Base-by-base conservation (phyloP, 345 rosid species). In the Dipteronia dyeriana region DNA sequence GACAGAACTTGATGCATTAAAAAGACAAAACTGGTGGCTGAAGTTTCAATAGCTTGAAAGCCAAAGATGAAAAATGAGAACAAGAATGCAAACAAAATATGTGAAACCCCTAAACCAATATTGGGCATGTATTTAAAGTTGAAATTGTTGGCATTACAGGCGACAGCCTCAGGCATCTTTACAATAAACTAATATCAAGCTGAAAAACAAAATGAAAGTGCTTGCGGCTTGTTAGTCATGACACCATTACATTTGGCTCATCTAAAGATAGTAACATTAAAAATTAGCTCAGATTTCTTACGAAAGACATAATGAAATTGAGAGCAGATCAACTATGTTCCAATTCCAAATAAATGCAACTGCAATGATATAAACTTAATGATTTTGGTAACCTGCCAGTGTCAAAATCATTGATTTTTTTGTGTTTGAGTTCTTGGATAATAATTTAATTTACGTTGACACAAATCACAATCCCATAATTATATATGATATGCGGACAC, bases 1-100 rank as follows among this genome's bases (percentile, higher is more conserved):
- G 64, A 75, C 61, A 61, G 8, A 68, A 20, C 16, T 29, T 14
- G 31, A 45, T 25, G 45, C 72, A 75, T 82, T 22, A 20, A 66
- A 43, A 51, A 43, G 43, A 65, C 16, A 2, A 74, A 20, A 65
- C 43, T 22, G 12, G 10, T 53, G 2, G 56, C 43, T 39, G 10
- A 53, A 59, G 23, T 19, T 7, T 41, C 76, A 62, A 14, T 39
- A 73, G 62, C 77, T 68, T 11, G 45, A 68, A 63, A 43, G 66
- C 63, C 19, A 29, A 20, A 75, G 9, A 13, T 9, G 39, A 54
- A 54, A 59, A 43, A 54, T 41, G 22, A 39, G 43, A 61, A 63
- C 11, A 26, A 12, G 9, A 49, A 22, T 0, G 25, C 14, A 47
- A 70, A 76, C 22, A 39, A 23, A 63, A 65, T 10, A 61, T 31